Percentiles rank a stretch among this genome's conserved stretches.
These are phyloP conservation scores for Vitis amurensis DNA, from an alignment of 164 flowering plant genomes.

Conservation along the genomic window DNA sequence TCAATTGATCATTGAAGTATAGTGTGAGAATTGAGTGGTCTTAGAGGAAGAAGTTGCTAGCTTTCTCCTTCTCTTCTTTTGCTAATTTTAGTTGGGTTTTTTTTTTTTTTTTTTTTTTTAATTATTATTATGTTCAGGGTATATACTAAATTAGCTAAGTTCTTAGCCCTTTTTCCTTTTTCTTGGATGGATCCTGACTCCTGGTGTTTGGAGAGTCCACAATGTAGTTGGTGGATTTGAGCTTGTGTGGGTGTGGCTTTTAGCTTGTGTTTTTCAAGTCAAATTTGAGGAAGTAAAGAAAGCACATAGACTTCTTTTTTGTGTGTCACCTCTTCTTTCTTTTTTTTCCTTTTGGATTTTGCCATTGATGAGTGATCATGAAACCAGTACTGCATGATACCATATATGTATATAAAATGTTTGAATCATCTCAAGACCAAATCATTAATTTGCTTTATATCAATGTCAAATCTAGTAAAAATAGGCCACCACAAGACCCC, in stretches of 20 bases:
- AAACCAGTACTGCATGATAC: too few species aligned
- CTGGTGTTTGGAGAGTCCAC: slow-evolving; percentile 10
- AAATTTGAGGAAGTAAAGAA: not conserved
- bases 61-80: not conserved
- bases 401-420: too few species aligned
- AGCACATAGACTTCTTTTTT: slow-evolving; percentile 8
- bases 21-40: slow-evolving; percentile 6
- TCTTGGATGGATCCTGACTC: slow-evolving; percentile 17
- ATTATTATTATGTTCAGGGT: too few species aligned
- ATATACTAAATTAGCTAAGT: too few species aligned
- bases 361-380: not conserved
- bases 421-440: too few species aligned
- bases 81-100: too few species aligned
- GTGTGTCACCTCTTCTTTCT: slow-evolving; percentile 6
- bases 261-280: slow-evolving; percentile 2
- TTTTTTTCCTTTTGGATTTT: not conserved
- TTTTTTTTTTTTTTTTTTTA: too few species aligned
- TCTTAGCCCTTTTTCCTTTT: not conserved
- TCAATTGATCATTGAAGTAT: not conserved
- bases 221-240: slow-evolving; percentile 14
- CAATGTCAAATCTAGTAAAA: too few species aligned
- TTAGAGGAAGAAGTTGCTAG: slow-evolving; percentile 14
- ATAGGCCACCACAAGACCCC: too few species aligned
- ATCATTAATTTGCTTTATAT: too few species aligned
- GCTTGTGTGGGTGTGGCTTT: slow-evolving; percentile 10